These are phyloP conservation scores for Coniosporium tulheliwenetii DNA, from an alignment of 2,329 filamentous ascomycete genomes.

Conservation along the genomic window DNA sequence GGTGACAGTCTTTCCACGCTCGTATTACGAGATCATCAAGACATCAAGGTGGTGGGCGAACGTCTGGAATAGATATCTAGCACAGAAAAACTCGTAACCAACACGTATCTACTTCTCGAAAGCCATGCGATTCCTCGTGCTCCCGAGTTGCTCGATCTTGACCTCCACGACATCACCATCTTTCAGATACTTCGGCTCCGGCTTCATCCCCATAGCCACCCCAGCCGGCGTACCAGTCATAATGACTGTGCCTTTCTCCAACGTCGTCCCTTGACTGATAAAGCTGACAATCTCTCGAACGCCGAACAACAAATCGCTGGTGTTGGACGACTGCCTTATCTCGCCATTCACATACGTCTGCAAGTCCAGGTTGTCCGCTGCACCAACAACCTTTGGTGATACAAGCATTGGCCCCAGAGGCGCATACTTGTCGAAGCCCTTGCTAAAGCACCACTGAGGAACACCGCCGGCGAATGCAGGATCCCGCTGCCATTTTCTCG, in stretches of 20 bases:
- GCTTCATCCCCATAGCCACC: constrained; percentile 14
- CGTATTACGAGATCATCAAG: too few relatives aligned
- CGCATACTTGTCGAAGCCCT: constrained; percentile 41
- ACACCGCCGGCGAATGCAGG: constrained; percentile 32
- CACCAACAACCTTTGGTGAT: constrained; percentile 22
- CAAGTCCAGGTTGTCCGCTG: constrained; percentile 27
- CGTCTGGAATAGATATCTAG: background rate
- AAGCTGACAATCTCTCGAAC: constrained; percentile 18
- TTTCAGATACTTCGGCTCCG: constrained; percentile 12
- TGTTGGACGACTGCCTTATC: constrained; percentile 26
- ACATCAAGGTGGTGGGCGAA: too few relatives aligned
- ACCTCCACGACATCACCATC: constrained; percentile 18
- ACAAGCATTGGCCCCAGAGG: constrained; percentile 38
- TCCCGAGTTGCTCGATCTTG: constrained; percentile 16
- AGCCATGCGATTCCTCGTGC: background rate
- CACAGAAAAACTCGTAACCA: background rate
- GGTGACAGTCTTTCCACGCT: too few relatives aligned
- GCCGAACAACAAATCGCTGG: constrained; percentile 31
- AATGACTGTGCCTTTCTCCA: constrained; percentile 32
- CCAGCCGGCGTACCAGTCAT: constrained; percentile 32
- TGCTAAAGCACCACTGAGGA: constrained; percentile 41
- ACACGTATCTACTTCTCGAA: background rate
- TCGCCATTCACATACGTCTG: constrained; percentile 32
- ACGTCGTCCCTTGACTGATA: constrained; percentile 19
- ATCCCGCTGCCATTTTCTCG: constrained; percentile 36